Percentiles rank a stretch among this genome's conserved stretches.
These are phyloP conservation scores for Colletotrichum abscissum DNA, from an alignment of 2,329 filamentous ascomycete species.

Conservation along the genomic window DNA sequence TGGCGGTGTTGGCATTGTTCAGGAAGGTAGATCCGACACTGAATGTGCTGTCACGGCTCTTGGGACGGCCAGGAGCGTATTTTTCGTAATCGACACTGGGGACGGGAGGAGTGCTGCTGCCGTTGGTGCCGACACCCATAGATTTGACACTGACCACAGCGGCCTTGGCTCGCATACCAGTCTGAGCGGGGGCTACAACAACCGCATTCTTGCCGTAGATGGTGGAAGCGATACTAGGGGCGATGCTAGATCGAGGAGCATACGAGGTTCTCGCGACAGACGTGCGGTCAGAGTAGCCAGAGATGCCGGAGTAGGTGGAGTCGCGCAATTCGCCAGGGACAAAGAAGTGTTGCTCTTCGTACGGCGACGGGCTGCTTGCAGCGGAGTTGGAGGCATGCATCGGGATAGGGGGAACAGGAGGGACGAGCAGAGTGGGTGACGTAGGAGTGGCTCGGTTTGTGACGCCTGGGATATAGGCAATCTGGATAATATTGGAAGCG, in stretches of 20 bases:
- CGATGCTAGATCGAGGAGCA: conserved; percentile 78
- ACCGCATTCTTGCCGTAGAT: conserved; percentile 94
- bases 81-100: conserved; percentile 76
- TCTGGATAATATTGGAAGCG: conserved; percentile 98
- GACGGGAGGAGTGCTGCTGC: conserved; percentile 74
- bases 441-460: conserved; percentile 89
- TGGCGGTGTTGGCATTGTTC: conserved; percentile 70
- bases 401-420: conserved; percentile 94
- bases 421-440: conserved; percentile 84
- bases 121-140: conserved; percentile 64
- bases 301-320: conserved; percentile 87
- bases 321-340: conserved; percentile 90
- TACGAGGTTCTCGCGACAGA: conserved; percentile 71
- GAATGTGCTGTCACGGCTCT: conserved; percentile 69
- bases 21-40: conserved; percentile 77
- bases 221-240: conserved; percentile 88
- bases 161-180: conserved; percentile 87
- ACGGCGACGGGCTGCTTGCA: conserved; percentile 65
- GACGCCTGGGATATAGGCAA: conserved; percentile 97
- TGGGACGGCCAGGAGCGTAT: conserved; percentile 61
- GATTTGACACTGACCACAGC: conserved; percentile 94
- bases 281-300: conserved; percentile 70
- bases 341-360: conserved; percentile 90
- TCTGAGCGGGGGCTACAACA: conserved; percentile 84
- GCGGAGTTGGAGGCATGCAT: conserved; percentile 65